Evolutionary conservation across 805 yeast genomes (phyloP).

Genomic region (Ogataea allantospora): DNA sequence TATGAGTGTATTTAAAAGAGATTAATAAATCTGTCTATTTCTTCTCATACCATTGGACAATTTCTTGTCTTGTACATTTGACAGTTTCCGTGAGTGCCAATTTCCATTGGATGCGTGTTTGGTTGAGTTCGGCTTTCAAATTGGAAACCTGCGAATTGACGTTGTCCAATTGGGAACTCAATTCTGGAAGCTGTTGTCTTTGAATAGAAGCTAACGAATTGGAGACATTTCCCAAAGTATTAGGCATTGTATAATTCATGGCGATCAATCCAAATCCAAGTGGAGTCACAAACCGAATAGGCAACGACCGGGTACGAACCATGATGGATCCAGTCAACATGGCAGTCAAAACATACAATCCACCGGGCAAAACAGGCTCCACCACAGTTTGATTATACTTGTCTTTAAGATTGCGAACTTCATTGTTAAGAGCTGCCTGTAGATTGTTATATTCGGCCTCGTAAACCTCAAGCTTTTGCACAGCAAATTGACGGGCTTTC

Average conservation of each 20-base stretch:
- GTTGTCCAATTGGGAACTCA: slow-evolving; percentile 26
- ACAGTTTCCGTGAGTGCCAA: slow-evolving; percentile 7
- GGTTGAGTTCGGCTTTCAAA: slow-evolving; percentile 3
- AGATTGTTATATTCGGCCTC: slow-evolving; percentile 48
- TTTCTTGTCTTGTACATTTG: slow-evolving; percentile 6
- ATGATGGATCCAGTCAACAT: slow-evolving; percentile 57
- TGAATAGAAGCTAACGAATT: slow-evolving; percentile 30
- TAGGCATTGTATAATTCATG: slow-evolving; percentile 49
- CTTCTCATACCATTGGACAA: slow-evolving; percentile 8
- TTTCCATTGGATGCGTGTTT: slow-evolving; percentile 3
- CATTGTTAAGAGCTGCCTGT: slow-evolving; percentile 46
- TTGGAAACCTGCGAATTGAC: slow-evolving; percentile 1
- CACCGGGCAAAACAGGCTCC: slow-evolving; percentile 56
- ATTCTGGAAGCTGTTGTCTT: slow-evolving; percentile 38
- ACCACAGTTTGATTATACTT: slow-evolving; percentile 38
- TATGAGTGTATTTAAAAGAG: slow-evolving; percentile 22
- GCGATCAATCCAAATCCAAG: slow-evolving; percentile 46
- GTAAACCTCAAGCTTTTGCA: slow-evolving; percentile 36
- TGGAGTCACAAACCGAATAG: slow-evolving; percentile 52
- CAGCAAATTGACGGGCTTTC: slow-evolving; percentile 38
- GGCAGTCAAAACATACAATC: slow-evolving; percentile 53
- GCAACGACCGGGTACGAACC: slow-evolving; percentile 45
- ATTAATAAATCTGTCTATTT: slow-evolving; percentile 9
- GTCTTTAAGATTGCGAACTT: slow-evolving; percentile 33
- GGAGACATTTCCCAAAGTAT: slow-evolving; percentile 39